Percentiles rank a stretch among this genome's conserved stretches.
Conservation (phyloP, 2,329 filamentous ascomycete genomes). For the Ampelomyces quisqualis region DNA sequence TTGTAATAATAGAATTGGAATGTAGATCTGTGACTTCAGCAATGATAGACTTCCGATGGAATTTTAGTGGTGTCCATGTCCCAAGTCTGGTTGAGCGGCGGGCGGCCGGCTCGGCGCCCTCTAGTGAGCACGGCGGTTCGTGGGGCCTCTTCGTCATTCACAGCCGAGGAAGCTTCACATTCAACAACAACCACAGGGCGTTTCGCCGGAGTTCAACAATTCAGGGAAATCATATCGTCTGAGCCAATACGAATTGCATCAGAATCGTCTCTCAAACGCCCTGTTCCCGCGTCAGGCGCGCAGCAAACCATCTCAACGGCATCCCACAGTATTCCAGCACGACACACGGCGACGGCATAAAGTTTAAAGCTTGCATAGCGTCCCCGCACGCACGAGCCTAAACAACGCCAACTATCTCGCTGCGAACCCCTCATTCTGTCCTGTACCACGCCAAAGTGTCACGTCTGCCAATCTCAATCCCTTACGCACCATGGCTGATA, state of each 20-base stretch:
- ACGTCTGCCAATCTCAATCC: slow-evolving; percentile 12
- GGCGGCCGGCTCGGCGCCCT: not conserved
- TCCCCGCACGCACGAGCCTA: slow-evolving; percentile 21
- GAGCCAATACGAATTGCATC: too few species aligned
- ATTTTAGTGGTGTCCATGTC: not conserved
- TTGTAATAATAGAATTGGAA: not conserved
- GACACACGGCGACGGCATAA: slow-evolving; percentile 12
- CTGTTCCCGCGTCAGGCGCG: slow-evolving; percentile 6
- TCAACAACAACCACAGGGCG: slow-evolving; percentile 21
- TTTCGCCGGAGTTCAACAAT: slow-evolving; percentile 42
- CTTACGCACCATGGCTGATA: slow-evolving; percentile 30
- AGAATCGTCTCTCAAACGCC: not conserved
- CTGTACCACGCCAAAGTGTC: slow-evolving; percentile 18
- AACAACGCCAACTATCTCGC: slow-evolving; percentile 24
- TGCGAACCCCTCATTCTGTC: slow-evolving; percentile 15
- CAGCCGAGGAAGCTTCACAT: slow-evolving; percentile 6
- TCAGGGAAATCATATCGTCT: slow-evolving; percentile 15
- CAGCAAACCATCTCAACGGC: slow-evolving; percentile 10
- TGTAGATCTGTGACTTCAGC: not conserved
- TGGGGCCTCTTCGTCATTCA: slow-evolving; percentile 1
- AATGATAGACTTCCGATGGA: not conserved
- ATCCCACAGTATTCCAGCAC: slow-evolving; percentile 23
- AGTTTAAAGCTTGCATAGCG: slow-evolving; percentile 34
- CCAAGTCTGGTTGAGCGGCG: slow-evolving; percentile 1
- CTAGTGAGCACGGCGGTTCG: slow-evolving; percentile 3